Conservation (phyloP, 2,329 filamentous ascomycete genomes). For the Trichoderma cornu-damae region DNA sequence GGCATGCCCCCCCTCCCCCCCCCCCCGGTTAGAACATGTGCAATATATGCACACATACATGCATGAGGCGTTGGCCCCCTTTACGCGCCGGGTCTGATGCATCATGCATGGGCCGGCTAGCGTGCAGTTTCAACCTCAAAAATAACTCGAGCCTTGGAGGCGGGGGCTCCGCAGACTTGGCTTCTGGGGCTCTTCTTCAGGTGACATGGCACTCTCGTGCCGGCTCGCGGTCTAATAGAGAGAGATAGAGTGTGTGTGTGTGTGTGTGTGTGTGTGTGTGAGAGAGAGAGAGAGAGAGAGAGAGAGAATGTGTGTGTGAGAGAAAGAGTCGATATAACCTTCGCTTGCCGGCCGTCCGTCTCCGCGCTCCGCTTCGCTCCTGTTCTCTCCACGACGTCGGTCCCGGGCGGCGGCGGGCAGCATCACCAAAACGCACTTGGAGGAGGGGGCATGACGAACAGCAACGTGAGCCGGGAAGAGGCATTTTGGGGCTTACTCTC, state of each 20-base stretch:
- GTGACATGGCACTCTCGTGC: neutral
- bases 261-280: too few relatives aligned
- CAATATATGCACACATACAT: neutral
- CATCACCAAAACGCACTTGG: neutral
- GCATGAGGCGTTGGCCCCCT: neutral
- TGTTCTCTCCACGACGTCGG: slow-evolving; percentile 13
- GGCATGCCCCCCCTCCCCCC: neutral
- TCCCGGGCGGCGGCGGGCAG: slow-evolving; percentile 17
- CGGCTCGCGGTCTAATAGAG: too few relatives aligned
- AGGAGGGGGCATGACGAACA: neutral
- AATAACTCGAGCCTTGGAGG: slow-evolving; percentile 6
- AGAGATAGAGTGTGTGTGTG: too few relatives aligned
- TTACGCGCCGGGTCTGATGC: slow-evolving; percentile 2
- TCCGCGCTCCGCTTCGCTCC: neutral
- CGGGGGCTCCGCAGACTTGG: neutral
- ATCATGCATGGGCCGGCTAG: slow-evolving; percentile 7
- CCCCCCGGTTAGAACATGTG: neutral
- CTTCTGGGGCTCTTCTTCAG: slow-evolving; percentile 10
- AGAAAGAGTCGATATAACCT: slow-evolving; percentile 4
- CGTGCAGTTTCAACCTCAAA: slow-evolving; percentile 6
- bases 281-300: too few relatives aligned
- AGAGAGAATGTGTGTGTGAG: too few relatives aligned
- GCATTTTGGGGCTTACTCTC: neutral
- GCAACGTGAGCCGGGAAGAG: neutral
- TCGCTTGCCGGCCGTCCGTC: neutral